A percentile compares a stretch with the other conserved stretches of the same genome.
phyloP scores from a whole-genome alignment of 1,284 basidiomycete genomes.

The Cryptococcus amylolentus region DNA sequence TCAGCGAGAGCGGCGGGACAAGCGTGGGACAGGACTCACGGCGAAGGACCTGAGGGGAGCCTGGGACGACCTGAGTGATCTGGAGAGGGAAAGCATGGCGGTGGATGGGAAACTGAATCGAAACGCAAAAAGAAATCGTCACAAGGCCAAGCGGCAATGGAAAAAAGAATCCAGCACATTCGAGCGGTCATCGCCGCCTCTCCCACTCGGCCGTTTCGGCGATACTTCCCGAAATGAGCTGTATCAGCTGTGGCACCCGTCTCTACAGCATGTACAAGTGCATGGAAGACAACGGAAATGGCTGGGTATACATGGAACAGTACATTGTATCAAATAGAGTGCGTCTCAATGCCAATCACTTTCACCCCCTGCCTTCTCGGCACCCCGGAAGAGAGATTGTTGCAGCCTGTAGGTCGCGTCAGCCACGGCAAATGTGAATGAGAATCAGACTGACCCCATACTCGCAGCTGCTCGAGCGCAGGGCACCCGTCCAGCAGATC shows the following conservation, averaged over 20 bases:
- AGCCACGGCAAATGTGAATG: background rate
- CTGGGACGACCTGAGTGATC: slow-evolving; percentile 14
- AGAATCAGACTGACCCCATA: slow-evolving; percentile 46
- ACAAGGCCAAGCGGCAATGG: background rate
- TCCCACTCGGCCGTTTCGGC: background rate
- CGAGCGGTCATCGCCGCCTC: background rate
- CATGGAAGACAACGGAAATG: background rate
- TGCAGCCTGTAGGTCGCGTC: slow-evolving; percentile 35
- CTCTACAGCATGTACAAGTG: background rate
- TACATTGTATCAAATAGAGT: slow-evolving; percentile 27
- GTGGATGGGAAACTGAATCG: background rate
- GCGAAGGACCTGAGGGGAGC: slow-evolving; percentile 15
- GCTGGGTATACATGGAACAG: background rate
- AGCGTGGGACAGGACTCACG: slow-evolving; percentile 3
- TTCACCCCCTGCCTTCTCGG: slow-evolving; percentile 47
- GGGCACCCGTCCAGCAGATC: slow-evolving; percentile 59
- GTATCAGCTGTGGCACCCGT: background rate
- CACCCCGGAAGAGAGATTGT: slow-evolving; percentile 45
- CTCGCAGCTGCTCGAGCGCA: slow-evolving; percentile 32
- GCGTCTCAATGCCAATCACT: slow-evolving; percentile 50
- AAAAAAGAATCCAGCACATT: background rate
- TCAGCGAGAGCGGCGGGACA: background rate
- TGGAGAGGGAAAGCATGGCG: slow-evolving; percentile 15
- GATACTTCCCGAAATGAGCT: background rate
- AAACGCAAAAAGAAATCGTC: slow-evolving; percentile 2